Conservation (phyloP, 148 eudicot genomes). For the Arbutus unedo region DNA sequence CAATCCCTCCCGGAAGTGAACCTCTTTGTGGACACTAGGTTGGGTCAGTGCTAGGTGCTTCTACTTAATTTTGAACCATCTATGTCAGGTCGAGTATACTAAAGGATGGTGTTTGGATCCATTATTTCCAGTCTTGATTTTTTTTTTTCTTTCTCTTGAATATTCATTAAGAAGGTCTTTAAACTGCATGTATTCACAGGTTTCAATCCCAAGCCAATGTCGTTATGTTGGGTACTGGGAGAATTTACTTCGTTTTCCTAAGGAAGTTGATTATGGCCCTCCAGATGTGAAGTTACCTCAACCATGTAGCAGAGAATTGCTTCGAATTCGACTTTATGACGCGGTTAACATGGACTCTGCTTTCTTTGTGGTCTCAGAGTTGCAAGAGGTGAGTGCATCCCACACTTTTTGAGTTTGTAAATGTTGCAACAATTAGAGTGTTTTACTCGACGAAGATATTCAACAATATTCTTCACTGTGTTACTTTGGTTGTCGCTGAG, state of each 20-base stretch:
- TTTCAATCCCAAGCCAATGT: constrained; percentile 67
- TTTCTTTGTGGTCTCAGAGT: constrained; percentile 49
- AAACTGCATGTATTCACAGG: constrained; percentile 31
- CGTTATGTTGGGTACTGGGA: constrained; percentile 68
- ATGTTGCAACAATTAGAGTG: neutral
- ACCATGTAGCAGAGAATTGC: constrained; percentile 41
- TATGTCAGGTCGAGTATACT: neutral
- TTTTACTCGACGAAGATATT: neutral
- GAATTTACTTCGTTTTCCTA: constrained; percentile 27
- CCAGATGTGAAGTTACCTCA: constrained; percentile 41
- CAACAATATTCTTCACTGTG: neutral
- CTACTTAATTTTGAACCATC: neutral
- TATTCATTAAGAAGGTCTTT: neutral
- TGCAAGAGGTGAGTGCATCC: constrained; percentile 40
- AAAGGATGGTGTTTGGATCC: constrained; percentile 13
- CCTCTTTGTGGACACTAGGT: neutral
- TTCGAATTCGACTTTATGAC: constrained; percentile 52
- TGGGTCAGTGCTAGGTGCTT: neutral
- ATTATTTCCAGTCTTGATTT: neutral
- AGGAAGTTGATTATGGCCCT: constrained; percentile 19
- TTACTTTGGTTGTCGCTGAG: neutral
- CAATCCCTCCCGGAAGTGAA: neutral
- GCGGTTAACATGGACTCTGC: constrained; percentile 32
- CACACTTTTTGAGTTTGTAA: neutral
- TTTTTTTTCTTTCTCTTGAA: neutral